phyloP scores from a whole-genome alignment of 2,329 filamentous ascomycete genomes.

The Trichoderma sp. region DNA sequence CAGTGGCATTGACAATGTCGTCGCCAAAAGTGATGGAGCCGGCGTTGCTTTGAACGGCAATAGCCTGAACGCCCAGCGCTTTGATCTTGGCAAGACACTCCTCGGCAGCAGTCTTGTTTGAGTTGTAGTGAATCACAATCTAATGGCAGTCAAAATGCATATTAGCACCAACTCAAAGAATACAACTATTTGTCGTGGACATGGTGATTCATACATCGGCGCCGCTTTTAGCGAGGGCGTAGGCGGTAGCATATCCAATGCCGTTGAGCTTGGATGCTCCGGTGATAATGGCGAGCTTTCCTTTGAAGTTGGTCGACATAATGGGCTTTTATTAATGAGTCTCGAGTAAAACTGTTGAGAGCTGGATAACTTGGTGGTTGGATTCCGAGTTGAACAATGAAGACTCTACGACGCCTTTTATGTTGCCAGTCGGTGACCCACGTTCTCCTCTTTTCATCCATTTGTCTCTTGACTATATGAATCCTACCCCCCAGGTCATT shows the following conservation, averaged over 20 bases:
- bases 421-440: not conserved
- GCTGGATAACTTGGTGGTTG: not conserved
- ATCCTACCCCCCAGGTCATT: not conserved
- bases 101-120: conserved; percentile 45
- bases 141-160: not conserved
- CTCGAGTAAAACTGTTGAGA: not conserved
- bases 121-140: conserved; percentile 56
- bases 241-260: conserved; percentile 58
- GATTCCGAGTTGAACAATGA: not conserved
- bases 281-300: conserved; percentile 49
- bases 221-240: conserved; percentile 54
- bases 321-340: not conserved
- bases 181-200: no score
- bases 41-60: conserved; percentile 27
- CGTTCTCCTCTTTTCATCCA: not conserved
- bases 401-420: not conserved
- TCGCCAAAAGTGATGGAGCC: conserved; percentile 56
- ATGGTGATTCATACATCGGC: conserved; percentile 38
- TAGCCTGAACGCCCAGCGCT: conserved; percentile 31
- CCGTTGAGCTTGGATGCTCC: conserved; percentile 50
- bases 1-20: conserved; percentile 52
- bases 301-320: conserved; percentile 28
- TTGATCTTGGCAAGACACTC: conserved; percentile 45
- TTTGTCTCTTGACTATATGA: not conserved
- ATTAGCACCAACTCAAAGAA: not conserved